Evolutionary conservation across 1,284 basidiomycete genomes (phyloP).

Genomic region (Tranzscheliella williamsii): DNA sequence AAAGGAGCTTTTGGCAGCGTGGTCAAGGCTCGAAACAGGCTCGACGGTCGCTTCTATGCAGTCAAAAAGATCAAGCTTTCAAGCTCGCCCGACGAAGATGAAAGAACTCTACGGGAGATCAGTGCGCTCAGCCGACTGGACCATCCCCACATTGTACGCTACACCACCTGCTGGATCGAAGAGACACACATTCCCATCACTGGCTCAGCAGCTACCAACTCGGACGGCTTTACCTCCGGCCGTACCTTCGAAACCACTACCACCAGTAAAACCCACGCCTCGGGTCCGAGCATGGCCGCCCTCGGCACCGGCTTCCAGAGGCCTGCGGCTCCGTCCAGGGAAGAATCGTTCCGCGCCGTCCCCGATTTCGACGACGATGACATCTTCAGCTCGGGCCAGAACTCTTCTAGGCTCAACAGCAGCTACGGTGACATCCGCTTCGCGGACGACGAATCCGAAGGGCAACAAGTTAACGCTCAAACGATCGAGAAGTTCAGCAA

Average conservation of each 20-base stretch:
- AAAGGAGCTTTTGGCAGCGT: constrained; percentile 91
- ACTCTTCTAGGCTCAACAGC: constrained; percentile 64
- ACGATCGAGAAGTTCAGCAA: constrained; percentile 9
- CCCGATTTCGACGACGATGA: constrained; percentile 52
- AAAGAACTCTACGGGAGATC: constrained; percentile 87
- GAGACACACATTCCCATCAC: constrained; percentile 41
- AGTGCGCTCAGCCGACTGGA: constrained; percentile 82
- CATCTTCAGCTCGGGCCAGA: constrained; percentile 54
- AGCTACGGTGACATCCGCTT: constrained; percentile 67
- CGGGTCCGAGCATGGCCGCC: constrained; percentile 34
- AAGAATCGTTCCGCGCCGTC: constrained; percentile 29
- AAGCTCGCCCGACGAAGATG: constrained; percentile 76
- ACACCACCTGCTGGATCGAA: constrained; percentile 63
- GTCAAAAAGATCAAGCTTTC: constrained; percentile 84
- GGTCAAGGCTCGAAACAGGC: constrained; percentile 85
- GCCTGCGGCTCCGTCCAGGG: constrained; percentile 2
- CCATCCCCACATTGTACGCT: constrained; percentile 88
- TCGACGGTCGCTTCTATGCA: constrained; percentile 65
- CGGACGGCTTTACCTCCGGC: constrained; percentile 24
- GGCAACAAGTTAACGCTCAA: constrained; percentile 57
- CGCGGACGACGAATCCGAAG: constrained; percentile 58
- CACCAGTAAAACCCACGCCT: constrained; percentile 36
- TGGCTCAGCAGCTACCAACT: constrained; percentile 25
- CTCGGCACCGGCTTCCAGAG: constrained; percentile 31
- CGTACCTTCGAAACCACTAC: constrained; percentile 35